Evolutionary conservation across 345 rosid genomes (phyloP), one percentile per base, ranked within the genome.

Genomic region (Linum trigynum): DNA sequence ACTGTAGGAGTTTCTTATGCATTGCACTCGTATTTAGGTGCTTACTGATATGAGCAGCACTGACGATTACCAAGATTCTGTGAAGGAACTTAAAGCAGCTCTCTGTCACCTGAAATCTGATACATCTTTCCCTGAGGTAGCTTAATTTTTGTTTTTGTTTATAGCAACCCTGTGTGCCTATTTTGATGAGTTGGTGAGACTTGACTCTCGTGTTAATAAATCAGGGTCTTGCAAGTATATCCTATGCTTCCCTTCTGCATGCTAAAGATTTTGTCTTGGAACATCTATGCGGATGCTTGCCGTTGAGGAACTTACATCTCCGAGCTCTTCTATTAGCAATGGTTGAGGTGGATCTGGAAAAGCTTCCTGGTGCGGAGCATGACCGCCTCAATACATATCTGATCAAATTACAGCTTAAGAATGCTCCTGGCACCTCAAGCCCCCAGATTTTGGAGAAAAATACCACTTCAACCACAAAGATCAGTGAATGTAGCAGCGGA

Each of bases 121-220:
- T 71, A 74, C 95, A 41, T 81, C 79, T 65, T 89, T 92, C 68
- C 95, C 98, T 74, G 83, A 83, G 95, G 96, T 91, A 71, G 68
- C 51, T 36, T 15, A 38, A 38, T 37, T 7, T 37, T 45, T 68
- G 37, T 39, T 41, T 58, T 16, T 0, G 57, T 38, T 56, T 14
- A 15, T 45, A 23, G 2, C 6, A 62, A 10, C 61, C 60, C 5
- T 3, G 38, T 39, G 56, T 53, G 63, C 40, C 61, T 42, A 37
- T 63, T 1, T 39, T 53, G 59, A 56, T 63, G 0, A 41, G 39
- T 61, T 53, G 69, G 39, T n/a, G 1, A 36, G 45, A 8, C 9
- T 41, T 41, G 45, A 41, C 45, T 41, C 45, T 41, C 45, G 45
- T 41, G 45, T 41, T 41, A 8, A 41, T 41, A 62, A 48, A 38